Percentiles rank a stretch among this genome's conserved stretches.
phyloP scores from a whole-genome alignment of 2,329 filamentous ascomycete genomes.

The Didymella exigua region DNA sequence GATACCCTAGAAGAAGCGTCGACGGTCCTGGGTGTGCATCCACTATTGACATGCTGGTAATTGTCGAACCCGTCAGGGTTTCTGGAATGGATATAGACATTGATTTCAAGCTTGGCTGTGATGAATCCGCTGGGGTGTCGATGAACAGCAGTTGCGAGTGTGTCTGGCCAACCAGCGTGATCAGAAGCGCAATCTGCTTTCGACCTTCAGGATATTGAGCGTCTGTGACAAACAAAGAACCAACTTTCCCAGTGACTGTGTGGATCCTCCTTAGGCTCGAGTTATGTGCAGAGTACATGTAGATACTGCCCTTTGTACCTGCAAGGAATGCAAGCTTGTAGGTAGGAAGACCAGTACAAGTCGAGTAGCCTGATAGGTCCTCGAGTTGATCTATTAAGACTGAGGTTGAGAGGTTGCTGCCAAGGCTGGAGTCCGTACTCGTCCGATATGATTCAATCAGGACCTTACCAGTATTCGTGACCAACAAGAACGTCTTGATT shows the following conservation, averaged over 20 bases:
- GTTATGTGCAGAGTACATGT: slow-evolving; percentile 39
- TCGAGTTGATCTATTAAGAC: slow-evolving; percentile 39
- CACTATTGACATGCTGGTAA: slow-evolving; percentile 57
- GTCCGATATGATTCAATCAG: slow-evolving; percentile 48
- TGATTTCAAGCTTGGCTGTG: neutral
- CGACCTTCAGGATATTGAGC: neutral
- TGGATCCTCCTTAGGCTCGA: slow-evolving; percentile 32
- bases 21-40: slow-evolving; percentile 10
- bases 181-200: slow-evolving; percentile 40
- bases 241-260: slow-evolving; percentile 47
- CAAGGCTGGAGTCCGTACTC: neutral
- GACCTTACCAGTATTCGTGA: slow-evolving; percentile 64
- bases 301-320: slow-evolving; percentile 53
- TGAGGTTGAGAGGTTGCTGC: slow-evolving; percentile 23
- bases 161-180: slow-evolving; percentile 47
- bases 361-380: slow-evolving; percentile 56
- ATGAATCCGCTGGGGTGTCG: slow-evolving; percentile 1
- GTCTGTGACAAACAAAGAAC: slow-evolving; percentile 45
- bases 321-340: slow-evolving; percentile 53
- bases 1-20: slow-evolving; percentile 60
- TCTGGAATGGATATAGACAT: slow-evolving; percentile 18
- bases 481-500: slow-evolving; percentile 60
- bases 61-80: slow-evolving; percentile 53
- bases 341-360: slow-evolving; percentile 48
- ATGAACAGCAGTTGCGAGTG: slow-evolving; percentile 42